Percentiles rank a stretch among this genome's conserved stretches.
phyloP scores from a whole-genome alignment of 2,329 filamentous ascomycete genomes.

The Sarocladiaceae sp. region DNA sequence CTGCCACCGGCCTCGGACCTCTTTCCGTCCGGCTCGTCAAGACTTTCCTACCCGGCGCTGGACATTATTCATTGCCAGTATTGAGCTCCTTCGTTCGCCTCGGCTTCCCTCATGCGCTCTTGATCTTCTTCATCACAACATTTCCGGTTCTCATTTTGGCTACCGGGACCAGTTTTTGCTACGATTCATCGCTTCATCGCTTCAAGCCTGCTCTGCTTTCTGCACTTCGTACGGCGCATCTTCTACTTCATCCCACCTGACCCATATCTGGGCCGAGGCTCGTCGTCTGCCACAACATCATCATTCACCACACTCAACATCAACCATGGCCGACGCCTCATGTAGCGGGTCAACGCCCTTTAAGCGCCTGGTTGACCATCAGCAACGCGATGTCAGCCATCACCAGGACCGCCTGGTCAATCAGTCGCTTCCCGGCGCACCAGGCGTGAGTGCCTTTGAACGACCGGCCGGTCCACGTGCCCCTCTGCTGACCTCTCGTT shows the following conservation, averaged over 20 bases:
- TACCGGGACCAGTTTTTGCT: too few relatives aligned
- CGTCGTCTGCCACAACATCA: neutral
- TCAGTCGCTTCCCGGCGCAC: slow-evolving; percentile 20
- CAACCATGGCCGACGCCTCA: slow-evolving; percentile 32
- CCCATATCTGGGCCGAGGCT: slow-evolving; percentile 1
- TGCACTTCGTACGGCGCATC: too few relatives aligned
- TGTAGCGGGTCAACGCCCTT: slow-evolving; percentile 37
- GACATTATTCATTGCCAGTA: neutral
- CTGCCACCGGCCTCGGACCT: slow-evolving; percentile 6
- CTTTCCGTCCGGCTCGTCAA: neutral
- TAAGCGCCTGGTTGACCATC: slow-evolving; percentile 36
- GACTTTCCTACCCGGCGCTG: too few relatives aligned
- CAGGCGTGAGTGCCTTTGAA: slow-evolving; percentile 21
- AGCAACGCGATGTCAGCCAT: slow-evolving; percentile 33
- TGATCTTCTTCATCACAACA: neutral
- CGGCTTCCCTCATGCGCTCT: neutral
- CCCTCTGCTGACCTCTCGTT: neutral
- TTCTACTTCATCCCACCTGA: slow-evolving; percentile 1
- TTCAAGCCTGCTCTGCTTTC: neutral
- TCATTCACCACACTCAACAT: neutral
- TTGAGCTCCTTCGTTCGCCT: neutral
- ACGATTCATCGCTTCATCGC: neutral
- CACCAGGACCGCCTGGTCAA: slow-evolving; percentile 33
- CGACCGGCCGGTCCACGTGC: neutral
- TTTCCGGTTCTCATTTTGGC: neutral